A percentile compares a stretch with the other conserved stretches of the same genome.
phyloP scores from a whole-genome alignment of 495 filamentous ascomycete genomes.

The Penicillium dipodomyicola region DNA sequence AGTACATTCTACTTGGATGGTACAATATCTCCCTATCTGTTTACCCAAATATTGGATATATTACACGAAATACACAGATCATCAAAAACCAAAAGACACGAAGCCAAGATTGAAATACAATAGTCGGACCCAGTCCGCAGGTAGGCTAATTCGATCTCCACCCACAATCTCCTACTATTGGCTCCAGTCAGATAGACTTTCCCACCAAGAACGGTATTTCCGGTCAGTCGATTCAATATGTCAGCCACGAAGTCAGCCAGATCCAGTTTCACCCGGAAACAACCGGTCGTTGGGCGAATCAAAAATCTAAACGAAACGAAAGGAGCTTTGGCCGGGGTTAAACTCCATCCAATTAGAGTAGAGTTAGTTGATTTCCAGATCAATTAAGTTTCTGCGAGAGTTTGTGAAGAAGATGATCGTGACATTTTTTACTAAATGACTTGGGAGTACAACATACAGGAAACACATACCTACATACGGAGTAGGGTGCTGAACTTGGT shows the following conservation, averaged over 20 bases:
- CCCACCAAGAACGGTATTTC: not conserved
- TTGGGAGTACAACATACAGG: too few species aligned
- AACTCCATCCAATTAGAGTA: not conserved
- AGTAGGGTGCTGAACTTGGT: not conserved
- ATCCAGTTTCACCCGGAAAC: not conserved
- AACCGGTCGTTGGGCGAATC: not conserved
- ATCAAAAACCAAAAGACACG: not conserved
- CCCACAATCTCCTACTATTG: not conserved
- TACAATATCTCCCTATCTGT: not conserved
- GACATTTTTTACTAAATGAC: not conserved
- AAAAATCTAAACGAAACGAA: not conserved
- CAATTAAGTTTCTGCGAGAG: not conserved
- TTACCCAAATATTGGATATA: not conserved
- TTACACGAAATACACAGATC: not conserved
- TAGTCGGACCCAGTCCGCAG: not conserved
- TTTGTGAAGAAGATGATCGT: slow-evolving; percentile 7
- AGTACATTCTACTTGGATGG: not conserved
- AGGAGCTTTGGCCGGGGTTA: not conserved
- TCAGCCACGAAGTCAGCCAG: not conserved
- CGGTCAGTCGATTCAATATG: not conserved
- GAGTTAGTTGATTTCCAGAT: not conserved
- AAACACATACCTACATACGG: too few species aligned
- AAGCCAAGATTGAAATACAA: not conserved
- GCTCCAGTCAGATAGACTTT: not conserved
- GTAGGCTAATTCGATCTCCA: slow-evolving; percentile 1